Conservation (phyloP, 2,329 filamentous ascomycete species). For the Lasiodiplodia theobromae region DNA sequence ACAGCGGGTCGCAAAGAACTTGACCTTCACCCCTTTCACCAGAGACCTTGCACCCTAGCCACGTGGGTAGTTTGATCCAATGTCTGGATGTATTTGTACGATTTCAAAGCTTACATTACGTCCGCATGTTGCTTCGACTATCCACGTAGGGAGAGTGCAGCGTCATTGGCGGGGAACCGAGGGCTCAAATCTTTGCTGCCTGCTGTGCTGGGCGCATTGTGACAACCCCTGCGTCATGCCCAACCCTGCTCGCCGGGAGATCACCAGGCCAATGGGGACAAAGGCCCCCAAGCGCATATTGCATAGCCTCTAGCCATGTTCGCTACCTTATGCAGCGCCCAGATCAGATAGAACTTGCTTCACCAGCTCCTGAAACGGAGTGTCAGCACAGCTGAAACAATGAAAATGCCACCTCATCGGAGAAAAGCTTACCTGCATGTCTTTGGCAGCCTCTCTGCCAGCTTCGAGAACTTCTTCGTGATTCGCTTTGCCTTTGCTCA, state of each 20-base stretch:
- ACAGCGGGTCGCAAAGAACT: neutral
- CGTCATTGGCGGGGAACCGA: too few species aligned
- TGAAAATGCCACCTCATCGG: conserved; percentile 1
- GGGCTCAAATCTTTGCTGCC: too few species aligned
- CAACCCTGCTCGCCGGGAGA: conserved; percentile 4
- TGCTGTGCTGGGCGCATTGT: too few species aligned
- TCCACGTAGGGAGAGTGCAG: too few species aligned
- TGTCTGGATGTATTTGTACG: too few species aligned
- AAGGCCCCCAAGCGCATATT: neutral
- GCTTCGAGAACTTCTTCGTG: conserved; percentile 72
- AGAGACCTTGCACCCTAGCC: too few species aligned
- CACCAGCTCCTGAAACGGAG: conserved; percentile 46
- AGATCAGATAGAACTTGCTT: conserved; percentile 55
- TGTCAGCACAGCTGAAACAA: conserved; percentile 26
- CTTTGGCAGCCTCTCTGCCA: conserved; percentile 64
- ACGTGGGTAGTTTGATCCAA: too few species aligned
- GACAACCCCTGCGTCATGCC: conserved; percentile 20
- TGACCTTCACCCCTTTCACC: too few species aligned
- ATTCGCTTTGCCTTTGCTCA: conserved; percentile 67
- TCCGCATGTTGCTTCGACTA: too few species aligned
- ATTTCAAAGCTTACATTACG: too few species aligned
- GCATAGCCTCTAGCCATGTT: conserved; percentile 6
- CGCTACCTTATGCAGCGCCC: conserved; percentile 32
- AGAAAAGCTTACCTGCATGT: conserved; percentile 62
- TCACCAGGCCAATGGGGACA: conserved; percentile 6